These are phyloP conservation scores for Phytophthora fragariae DNA, from an alignment of 352 stramenopile genomes.

Conservation along the genomic window DNA sequence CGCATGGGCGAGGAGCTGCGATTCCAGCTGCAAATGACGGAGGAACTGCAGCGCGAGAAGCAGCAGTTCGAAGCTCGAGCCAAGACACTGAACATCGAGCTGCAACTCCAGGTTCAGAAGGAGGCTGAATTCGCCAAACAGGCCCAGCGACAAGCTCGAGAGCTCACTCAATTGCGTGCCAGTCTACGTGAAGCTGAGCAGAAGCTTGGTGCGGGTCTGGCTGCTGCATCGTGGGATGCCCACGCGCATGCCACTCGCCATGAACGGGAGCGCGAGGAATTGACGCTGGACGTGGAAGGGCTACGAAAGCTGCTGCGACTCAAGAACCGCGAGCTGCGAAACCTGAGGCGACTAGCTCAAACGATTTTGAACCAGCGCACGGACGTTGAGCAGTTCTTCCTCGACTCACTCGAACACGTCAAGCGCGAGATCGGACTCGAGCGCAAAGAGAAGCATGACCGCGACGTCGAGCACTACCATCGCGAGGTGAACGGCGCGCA, in stretches of 20 bases:
- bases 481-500: conserved; percentile 55
- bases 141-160: conserved; percentile 74
- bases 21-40: conserved; percentile 92
- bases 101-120: conserved; percentile 84
- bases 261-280: conserved; percentile 81
- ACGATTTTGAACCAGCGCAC: conserved; percentile 93
- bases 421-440: conserved; percentile 77
- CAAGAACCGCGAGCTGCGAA: conserved; percentile 95
- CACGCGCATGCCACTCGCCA: conserved; percentile 52
- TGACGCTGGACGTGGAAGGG: conserved; percentile 86
- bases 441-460: conserved; percentile 52
- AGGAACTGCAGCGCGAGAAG: conserved; percentile 90
- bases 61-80: conserved; percentile 64
- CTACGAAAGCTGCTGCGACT: conserved; percentile 87
- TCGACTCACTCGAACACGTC: conserved; percentile 92
- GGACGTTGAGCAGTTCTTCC: conserved; percentile 93
- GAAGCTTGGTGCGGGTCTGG: conserved; percentile 70
- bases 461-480: conserved; percentile 65
- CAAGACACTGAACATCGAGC: conserved; percentile 73
- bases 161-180: conserved; percentile 76
- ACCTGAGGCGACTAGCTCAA: conserved; percentile 88
- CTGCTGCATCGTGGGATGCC: conserved; percentile 76
- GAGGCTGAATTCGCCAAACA: conserved; percentile 90
- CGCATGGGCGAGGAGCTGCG: conserved; percentile 93
- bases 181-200: conserved; percentile 83